These are phyloP conservation scores for Cinnamomum chago DNA, from an alignment of 164 flowering plant species.

Conservation along the genomic window DNA sequence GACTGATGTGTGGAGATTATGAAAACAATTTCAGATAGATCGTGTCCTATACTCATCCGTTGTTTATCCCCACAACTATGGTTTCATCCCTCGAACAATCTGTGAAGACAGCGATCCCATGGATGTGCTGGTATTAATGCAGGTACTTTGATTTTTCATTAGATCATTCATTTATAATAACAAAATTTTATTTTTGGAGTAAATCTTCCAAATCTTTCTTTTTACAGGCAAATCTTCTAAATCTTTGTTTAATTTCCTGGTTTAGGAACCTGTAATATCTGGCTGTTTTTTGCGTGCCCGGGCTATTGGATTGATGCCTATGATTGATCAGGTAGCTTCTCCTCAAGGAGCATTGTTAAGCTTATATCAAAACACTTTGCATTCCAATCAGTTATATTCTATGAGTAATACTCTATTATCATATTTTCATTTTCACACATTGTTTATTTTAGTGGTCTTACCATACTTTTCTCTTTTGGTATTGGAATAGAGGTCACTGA, in stretches of 20 bases:
- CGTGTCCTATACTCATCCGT: slow-evolving; percentile 91
- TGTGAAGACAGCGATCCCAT: slow-evolving; percentile 94
- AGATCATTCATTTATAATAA: no score
- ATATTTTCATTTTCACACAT: neutral
- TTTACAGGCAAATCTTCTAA: neutral
- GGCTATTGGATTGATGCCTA: slow-evolving; percentile 90
- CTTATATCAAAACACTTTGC: neutral
- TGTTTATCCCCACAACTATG: slow-evolving; percentile 93
- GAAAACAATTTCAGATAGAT: slow-evolving; percentile 48
- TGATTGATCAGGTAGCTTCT: slow-evolving; percentile 75
- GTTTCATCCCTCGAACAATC: slow-evolving; percentile 81
- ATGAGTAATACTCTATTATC: neutral
- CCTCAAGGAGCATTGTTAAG: neutral
- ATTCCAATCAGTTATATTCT: no score
- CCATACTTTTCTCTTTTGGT: neutral
- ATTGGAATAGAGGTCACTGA: neutral
- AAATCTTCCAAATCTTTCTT: neutral
- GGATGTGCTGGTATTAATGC: slow-evolving; percentile 90
- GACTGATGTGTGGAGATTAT: neutral
- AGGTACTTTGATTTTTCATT: slow-evolving; percentile 36
- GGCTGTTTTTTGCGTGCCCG: slow-evolving; percentile 86
- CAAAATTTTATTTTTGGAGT: no score
- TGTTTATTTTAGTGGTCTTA: neutral
- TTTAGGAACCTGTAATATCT: slow-evolving; percentile 77
- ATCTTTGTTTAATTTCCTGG: slow-evolving; percentile 3